Evolutionary conservation across 768 basidiomycete species (phyloP).

Genomic region (Podaxis sp.): DNA sequence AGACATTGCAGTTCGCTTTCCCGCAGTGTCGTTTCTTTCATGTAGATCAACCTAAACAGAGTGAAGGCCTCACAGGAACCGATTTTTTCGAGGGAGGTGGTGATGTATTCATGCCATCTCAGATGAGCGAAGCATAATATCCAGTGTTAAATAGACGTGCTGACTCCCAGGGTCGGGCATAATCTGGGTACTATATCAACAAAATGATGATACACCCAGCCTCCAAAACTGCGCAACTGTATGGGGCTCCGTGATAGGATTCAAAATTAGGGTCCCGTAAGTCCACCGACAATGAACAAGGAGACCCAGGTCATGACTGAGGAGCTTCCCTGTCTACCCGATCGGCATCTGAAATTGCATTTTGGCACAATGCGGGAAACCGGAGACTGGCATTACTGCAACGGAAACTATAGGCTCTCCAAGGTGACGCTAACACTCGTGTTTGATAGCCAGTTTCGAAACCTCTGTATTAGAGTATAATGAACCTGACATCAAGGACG

Average conservation of each 20-base stretch:
- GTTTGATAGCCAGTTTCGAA: background rate
- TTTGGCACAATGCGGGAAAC: background rate
- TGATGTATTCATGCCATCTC: background rate
- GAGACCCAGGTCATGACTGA: background rate
- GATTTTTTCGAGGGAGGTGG: background rate
- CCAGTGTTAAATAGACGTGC: background rate
- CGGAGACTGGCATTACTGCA: background rate
- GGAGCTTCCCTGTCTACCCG: background rate
- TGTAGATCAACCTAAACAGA: background rate
- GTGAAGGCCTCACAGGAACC: background rate
- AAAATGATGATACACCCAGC: background rate
- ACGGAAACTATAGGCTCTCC: background rate
- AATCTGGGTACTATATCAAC: background rate
- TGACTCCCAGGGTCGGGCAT: background rate
- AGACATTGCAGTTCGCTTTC: background rate
- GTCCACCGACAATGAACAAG: slow-evolving; percentile 1
- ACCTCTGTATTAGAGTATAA: background rate
- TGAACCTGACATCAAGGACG: background rate
- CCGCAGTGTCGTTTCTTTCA: background rate
- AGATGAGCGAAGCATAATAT: background rate
- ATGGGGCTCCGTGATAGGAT: slow-evolving; percentile 11
- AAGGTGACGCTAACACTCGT: background rate
- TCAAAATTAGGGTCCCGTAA: background rate
- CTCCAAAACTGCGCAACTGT: background rate
- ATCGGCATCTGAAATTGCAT: background rate